Conservation (phyloP, 768 basidiomycete species). For the Trametopsis cervina region DNA sequence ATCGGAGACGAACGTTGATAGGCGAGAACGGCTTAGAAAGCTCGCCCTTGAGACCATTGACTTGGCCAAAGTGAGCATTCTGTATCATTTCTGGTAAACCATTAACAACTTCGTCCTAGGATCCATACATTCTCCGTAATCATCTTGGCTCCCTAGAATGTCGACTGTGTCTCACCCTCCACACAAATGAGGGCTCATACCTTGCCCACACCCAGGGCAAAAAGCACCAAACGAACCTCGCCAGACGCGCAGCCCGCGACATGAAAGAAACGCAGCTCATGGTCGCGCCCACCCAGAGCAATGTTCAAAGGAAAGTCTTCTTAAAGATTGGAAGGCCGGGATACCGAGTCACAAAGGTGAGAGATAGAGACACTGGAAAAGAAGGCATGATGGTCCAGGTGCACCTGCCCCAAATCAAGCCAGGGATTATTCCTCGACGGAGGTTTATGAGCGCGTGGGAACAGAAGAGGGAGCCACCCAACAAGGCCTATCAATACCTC, state of each 20-base stretch:
- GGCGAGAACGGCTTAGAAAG: constrained; percentile 90
- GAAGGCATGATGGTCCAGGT: constrained; percentile 98
- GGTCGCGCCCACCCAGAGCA: constrained; percentile 76
- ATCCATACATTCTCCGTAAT: constrained; percentile 98
- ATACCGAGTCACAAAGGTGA: constrained; percentile 94
- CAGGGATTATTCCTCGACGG: constrained; percentile 74
- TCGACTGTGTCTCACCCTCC: constrained; percentile 92
- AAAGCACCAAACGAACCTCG: constrained; percentile 98
- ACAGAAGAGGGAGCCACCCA: constrained; percentile 90
- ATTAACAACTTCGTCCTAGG: constrained; percentile 38
- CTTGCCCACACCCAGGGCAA: constrained; percentile 99
- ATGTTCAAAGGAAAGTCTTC: constrained; percentile 87
- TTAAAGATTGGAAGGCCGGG: constrained; percentile 96
- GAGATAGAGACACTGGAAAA: constrained; percentile 83
- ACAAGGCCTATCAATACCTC: constrained; percentile 95
- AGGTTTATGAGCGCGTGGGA: constrained; percentile 99
- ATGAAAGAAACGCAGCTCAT: constrained; percentile 90
- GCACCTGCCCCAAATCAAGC: constrained; percentile 90
- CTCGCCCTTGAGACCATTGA: constrained; percentile 97
- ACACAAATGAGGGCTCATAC: constrained; percentile 99
- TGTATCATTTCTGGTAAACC: not conserved
- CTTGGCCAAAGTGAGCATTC: constrained; percentile 73
- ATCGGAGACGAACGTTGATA: constrained; percentile 91
- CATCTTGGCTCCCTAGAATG: constrained; percentile 98
- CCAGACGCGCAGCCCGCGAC: constrained; percentile 94